Evolutionary conservation across 148 eudicot genomes (phyloP), one percentile per base, ranked within the genome.

Genomic region (Cornus suecica): DNA sequence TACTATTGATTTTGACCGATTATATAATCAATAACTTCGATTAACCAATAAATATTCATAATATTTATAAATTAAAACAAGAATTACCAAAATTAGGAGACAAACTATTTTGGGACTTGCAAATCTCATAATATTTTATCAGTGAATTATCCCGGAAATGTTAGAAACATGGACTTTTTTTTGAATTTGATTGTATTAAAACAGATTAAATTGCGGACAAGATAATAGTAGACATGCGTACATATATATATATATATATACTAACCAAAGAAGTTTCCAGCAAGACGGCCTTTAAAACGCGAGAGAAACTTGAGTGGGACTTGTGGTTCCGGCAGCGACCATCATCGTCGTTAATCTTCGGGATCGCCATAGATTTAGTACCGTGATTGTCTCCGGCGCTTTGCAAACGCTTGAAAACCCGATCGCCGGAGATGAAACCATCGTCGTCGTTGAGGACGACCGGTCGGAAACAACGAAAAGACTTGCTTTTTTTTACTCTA

Each of bases 211-310:
- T 20, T 26, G 69, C 1, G 5, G 24, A 66, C 1, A 24, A 20
- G 20, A 10, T 18, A n/a, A 70, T 30, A 48, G 9, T 37, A 37
- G 42, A 37, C 7, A 37, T 37, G 42, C 42, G 9, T 6, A 5
- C 42, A 37, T 34, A 70, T 14, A 18, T 1, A 5, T 0, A 45
- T 42, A 18, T 13, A 28, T 27, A 65, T 3, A 2, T 4, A 76
- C 80, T 76, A 58, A 80, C 83, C 77, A 73, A 29, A 0, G 64
- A 64, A 2, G 64, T 63, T n/a, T 73, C 68, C 13, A 77, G 73
- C 66, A 77, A 68, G 8, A 77, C 73, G 8, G 70, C 77, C 48
- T 77, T 77, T 15, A 76, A 37, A 0, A 48, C 10, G 9, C 70
- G 65, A 22, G 80, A 74, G 10, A 81, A 61, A 20, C 66, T 51